Conservation (phyloP, 768 basidiomycete genomes). For the Pulveroboletus sp. region DNA sequence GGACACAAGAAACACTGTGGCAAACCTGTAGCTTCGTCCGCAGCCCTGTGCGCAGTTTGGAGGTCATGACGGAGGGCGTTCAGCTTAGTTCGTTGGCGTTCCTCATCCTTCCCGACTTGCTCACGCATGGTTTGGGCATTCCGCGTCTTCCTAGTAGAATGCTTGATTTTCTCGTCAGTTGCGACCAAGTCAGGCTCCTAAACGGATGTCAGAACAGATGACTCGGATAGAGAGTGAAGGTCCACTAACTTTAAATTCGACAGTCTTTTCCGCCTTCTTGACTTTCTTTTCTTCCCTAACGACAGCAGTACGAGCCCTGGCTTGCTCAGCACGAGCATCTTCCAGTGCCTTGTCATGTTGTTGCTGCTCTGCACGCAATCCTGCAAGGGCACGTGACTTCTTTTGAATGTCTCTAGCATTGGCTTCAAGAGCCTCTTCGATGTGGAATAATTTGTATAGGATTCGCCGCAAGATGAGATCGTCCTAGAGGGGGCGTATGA, state of each 20-base stretch:
- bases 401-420: slow-evolving; percentile 66
- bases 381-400: slow-evolving; percentile 67
- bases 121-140: slow-evolving; percentile 62
- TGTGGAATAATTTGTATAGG: slow-evolving; percentile 85
- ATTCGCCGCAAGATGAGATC: slow-evolving; percentile 76
- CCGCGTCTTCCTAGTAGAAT: slow-evolving; percentile 71
- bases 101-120: slow-evolving; percentile 57
- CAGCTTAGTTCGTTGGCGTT: slow-evolving; percentile 49
- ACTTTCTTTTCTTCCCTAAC: slow-evolving; percentile 83
- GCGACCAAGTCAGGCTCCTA: slow-evolving; percentile 84
- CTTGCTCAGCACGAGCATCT: slow-evolving; percentile 72
- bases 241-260: slow-evolving; percentile 70
- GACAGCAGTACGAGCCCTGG: slow-evolving; percentile 65
- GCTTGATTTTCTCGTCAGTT: slow-evolving; percentile 82
- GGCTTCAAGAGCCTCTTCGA: slow-evolving; percentile 74
- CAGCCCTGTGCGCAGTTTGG: slow-evolving; percentile 56
- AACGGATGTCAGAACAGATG: neutral
- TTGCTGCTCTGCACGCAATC: slow-evolving; percentile 64
- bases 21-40: slow-evolving; percentile 76
- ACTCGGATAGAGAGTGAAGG: neutral
- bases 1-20: neutral
- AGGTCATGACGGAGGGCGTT: slow-evolving; percentile 61
- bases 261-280: slow-evolving; percentile 84
- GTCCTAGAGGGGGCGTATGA: slow-evolving; percentile 46
- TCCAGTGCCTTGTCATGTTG: slow-evolving; percentile 69